phyloP scores from a whole-genome alignment of 257 asterid genomes.

The Nicotiana attenuata region DNA sequence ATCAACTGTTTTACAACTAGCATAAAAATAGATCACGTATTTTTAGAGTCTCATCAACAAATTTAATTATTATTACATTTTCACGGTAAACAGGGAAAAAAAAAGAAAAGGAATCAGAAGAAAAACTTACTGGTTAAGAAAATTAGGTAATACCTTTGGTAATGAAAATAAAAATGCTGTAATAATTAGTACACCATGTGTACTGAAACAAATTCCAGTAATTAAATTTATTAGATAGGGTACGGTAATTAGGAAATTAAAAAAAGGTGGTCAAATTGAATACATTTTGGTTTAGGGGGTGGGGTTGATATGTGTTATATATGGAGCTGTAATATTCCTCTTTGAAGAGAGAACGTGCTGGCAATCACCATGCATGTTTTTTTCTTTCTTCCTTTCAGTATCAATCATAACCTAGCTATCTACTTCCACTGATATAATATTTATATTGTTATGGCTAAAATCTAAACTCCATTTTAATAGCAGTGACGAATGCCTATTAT shows the following conservation, averaged over 20 bases:
- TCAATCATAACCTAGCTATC: background rate
- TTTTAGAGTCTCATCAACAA: too few species aligned
- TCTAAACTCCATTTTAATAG: background rate
- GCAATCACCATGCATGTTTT: conserved; percentile 2
- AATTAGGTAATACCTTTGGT: background rate
- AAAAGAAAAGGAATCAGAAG: background rate
- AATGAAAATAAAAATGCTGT: background rate
- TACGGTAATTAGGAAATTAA: background rate
- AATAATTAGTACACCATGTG: background rate
- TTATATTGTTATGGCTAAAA: background rate
- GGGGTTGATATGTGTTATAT: background rate
- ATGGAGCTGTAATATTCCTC: background rate
- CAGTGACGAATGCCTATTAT: background rate
- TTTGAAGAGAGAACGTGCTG: conserved; percentile 5
- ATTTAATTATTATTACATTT: too few species aligned
- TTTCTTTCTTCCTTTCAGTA: background rate
- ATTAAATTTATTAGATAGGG: background rate
- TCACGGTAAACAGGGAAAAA: too few species aligned
- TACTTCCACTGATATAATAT: background rate
- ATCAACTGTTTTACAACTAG: too few species aligned
- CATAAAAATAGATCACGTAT: too few species aligned
- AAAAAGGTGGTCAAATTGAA: background rate
- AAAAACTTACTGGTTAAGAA: background rate
- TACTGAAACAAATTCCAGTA: background rate
- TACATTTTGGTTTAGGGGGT: background rate